Evolutionary conservation across 1,284 basidiomycete species (phyloP), one percentile per base, ranked within the genome.

Genomic region (Pterulicium gracile): DNA sequence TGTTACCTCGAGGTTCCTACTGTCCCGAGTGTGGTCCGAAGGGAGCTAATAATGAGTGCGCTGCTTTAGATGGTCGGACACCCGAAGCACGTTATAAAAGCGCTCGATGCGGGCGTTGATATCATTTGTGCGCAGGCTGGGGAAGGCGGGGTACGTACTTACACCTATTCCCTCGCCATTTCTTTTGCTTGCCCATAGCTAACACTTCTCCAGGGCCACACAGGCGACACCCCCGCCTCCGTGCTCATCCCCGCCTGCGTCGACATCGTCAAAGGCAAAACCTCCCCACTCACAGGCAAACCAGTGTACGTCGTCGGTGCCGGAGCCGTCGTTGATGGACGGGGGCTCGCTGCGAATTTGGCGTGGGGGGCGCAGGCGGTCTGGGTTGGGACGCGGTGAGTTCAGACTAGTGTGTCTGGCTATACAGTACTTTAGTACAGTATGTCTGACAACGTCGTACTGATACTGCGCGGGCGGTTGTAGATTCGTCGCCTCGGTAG

Each of bases 21-120:
- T n/a, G n/a, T n/a, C n/a, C n/a, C n/a, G n/a, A n/a, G n/a, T n/a
- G n/a, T n/a, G n/a, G n/a, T n/a, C n/a, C n/a, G n/a, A n/a, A n/a
- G n/a, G n/a, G n/a, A n/a, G n/a, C n/a, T n/a, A n/a, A n/a, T n/a
- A n/a, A n/a, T n/a, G n/a, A n/a, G n/a, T n/a, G n/a, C n/a, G n/a
- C n/a, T n/a, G n/a, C n/a, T n/a, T n/a, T n/a, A n/a, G n/a, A 87
- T 87, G 79, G 75, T 87, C 48, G 81, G 80, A 18, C 72, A 76
- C 55, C 79, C 77, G 1, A 82, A 79, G 57, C 80, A 83, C 58
- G 79, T 78, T 27, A 48, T 59, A 23, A 79, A 79, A 56, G 80
- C 80, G 12, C 64, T 82, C 24, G 72, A 65, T 22, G 70, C 61
- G 17, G 81, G 81, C 43, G 73, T 77, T 36, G 81, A 84, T 55